Evolutionary conservation across 805 yeast species (phyloP).

Genomic region (Scheffersomyces coipomensis): DNA sequence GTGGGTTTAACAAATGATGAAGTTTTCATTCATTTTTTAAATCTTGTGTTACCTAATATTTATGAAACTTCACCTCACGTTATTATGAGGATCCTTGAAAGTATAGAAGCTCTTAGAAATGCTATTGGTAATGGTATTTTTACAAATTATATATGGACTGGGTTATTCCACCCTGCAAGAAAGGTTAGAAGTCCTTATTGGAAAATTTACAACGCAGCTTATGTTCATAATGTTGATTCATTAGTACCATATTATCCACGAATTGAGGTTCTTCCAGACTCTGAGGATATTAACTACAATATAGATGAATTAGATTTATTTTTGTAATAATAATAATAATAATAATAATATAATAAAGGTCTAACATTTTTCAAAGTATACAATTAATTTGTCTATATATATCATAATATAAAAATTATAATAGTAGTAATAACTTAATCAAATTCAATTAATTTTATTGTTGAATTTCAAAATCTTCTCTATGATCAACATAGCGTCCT

Average conservation of each 20-base stretch:
- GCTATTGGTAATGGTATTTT: slow-evolving; percentile 76
- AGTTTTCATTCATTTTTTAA: slow-evolving; percentile 78
- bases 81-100: slow-evolving; percentile 75
- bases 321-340: slow-evolving; percentile 15
- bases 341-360: too few species aligned
- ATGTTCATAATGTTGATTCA: slow-evolving; percentile 70
- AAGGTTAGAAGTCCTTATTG: slow-evolving; percentile 84
- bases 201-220: slow-evolving; percentile 76
- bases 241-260: slow-evolving; percentile 82
- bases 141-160: slow-evolving; percentile 78
- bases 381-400: not conserved
- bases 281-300: slow-evolving; percentile 18
- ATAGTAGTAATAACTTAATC: too few species aligned
- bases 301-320: slow-evolving; percentile 54
- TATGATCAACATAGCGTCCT: slow-evolving; percentile 17
- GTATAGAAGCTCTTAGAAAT: slow-evolving; percentile 68
- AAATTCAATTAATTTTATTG: too few species aligned
- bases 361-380: too few species aligned
- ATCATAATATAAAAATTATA: too few species aligned
- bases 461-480: slow-evolving; percentile 23
- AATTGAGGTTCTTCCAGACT: slow-evolving; percentile 31
- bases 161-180: slow-evolving; percentile 90
- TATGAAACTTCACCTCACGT: slow-evolving; percentile 97
- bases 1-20: slow-evolving; percentile 59
- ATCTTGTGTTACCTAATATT: slow-evolving; percentile 82